Evolutionary conservation across 2,329 filamentous ascomycete species (phyloP), one percentile per base, ranked within the genome.

Genomic region (Sporothrix phasma): DNA sequence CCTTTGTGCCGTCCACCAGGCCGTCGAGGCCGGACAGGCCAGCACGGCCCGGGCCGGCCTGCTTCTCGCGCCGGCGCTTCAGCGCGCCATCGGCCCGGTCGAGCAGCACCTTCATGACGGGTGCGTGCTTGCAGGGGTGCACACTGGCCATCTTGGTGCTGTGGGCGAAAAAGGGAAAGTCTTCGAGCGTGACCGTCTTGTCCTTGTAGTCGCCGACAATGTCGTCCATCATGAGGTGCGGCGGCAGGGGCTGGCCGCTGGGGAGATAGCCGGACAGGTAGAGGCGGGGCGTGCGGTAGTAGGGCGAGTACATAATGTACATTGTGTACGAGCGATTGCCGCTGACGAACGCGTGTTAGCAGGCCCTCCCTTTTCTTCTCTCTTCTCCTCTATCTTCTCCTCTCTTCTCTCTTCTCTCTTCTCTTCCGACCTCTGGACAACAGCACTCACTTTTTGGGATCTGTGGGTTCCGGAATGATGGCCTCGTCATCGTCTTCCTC

Each of bases 401-500:
- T n/a, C n/a, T n/a, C n/a, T n/a, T n/a, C n/a, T n/a, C n/a, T n/a
- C n/a, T n/a, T n/a, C n/a, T n/a, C n/a, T n/a, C n/a, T n/a, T n/a
- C n/a, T n/a, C n/a, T n/a, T n/a, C n/a, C n/a, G n/a, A n/a, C n/a
- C n/a, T n/a, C n/a, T n/a, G n/a, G n/a, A n/a, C n/a, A n/a, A n/a
- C n/a, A n/a, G n/a, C 11, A 37, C 67, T 45, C 49, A 81, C 82
- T 77, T 79, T 67, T 75, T 79, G 67, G 78, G 76, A 7, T 76
- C 73, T 31, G 80, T 77, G 6, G 85, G 81, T 70, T 96, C 92
- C 13, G 89, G 83, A 71, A 97, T 97, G 73, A 99, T 97, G 51
- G 94, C 94, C 76, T 97, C 92, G 54, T 95, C 92, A 67, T 96
- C 92, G 69, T 97, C 93, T 64, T 97, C 93, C 68, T 97, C 94